A percentile compares a stretch with the other conserved stretches of the same genome.
Evolutionary conservation across 345 rosid species (phyloP).

Genomic region (Citrus sinensis): DNA sequence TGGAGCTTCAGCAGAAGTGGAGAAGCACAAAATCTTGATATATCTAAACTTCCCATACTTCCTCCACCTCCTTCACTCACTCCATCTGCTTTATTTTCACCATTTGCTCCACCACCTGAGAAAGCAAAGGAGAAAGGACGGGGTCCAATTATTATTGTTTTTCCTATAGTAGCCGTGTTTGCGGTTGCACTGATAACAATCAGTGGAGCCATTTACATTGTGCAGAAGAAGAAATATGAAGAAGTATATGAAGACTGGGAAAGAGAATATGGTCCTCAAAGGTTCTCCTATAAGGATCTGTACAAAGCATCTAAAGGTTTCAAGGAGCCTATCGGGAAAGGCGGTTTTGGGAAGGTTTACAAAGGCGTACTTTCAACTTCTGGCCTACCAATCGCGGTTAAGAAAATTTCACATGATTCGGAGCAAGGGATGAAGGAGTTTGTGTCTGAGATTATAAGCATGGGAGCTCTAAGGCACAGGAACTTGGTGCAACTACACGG

Average conservation of each 20-base stretch:
- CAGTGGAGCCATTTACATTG: constrained; percentile 20
- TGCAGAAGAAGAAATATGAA: constrained; percentile 28
- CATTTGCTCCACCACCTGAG: neutral
- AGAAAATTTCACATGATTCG: constrained; percentile 38
- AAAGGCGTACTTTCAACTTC: constrained; percentile 32
- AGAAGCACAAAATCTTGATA: constrained; percentile 34
- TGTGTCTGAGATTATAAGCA: constrained; percentile 45
- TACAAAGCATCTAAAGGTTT: constrained; percentile 47
- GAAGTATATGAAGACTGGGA: constrained; percentile 53
- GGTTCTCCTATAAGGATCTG: constrained; percentile 34
- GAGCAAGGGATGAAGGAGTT: constrained; percentile 46
- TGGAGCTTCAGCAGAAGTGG: constrained; percentile 63
- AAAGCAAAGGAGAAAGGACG: constrained; percentile 5
- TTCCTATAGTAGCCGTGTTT: constrained; percentile 13
- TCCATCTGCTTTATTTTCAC: neutral
- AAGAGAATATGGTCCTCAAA: constrained; percentile 39
- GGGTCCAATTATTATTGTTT: constrained; percentile 15
- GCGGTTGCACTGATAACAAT: constrained; percentile 6
- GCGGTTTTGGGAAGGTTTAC: constrained; percentile 49
- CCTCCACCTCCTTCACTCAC: constrained; percentile 21
- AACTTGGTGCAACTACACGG: constrained; percentile 50
- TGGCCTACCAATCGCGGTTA: constrained; percentile 37
- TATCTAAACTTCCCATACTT: constrained; percentile 32
- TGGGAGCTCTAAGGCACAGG: constrained; percentile 42
- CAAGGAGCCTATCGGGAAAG: constrained; percentile 33